These are phyloP conservation scores for Aleurites moluccanus DNA, from an alignment of 441 rosid species.

Conservation along the genomic window DNA sequence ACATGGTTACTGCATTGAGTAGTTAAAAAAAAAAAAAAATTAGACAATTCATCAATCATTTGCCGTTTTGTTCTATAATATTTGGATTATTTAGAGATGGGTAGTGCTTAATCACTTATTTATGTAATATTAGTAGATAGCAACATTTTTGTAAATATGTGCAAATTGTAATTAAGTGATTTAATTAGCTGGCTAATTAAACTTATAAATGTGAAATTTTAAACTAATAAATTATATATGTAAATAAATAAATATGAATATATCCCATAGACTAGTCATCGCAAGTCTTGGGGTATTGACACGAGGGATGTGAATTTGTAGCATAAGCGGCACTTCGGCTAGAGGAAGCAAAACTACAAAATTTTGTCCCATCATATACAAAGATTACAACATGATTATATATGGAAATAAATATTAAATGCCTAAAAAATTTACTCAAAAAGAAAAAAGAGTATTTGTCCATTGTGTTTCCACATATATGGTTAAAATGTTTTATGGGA, in stretches of 20 bases:
- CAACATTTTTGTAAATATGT: background rate
- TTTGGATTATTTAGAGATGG: conserved; percentile 19
- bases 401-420: no score
- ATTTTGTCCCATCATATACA: no score
- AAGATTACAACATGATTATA: no score
- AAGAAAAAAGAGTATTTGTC: no score
- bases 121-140: background rate
- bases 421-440: no score
- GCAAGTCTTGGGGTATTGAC: background rate
- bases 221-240: no score
- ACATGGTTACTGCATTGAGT: background rate
- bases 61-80: conserved; percentile 13
- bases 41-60: conserved; percentile 9
- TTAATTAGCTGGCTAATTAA: no score
- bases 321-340: conserved; percentile 12
- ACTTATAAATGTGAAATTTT: no score
- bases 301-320: background rate
- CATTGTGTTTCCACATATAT: no score
- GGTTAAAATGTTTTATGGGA: no score
- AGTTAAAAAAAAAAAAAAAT: background rate
- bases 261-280: no score
- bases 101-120: conserved; percentile 7
- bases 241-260: background rate
- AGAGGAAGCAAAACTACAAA: background rate
- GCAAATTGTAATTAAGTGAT: background rate